A percentile compares a stretch with the other conserved stretches of the same genome.
phyloP scores from a whole-genome alignment of 108 stramenopile genomes.

The Cyclotella baltica region DNA sequence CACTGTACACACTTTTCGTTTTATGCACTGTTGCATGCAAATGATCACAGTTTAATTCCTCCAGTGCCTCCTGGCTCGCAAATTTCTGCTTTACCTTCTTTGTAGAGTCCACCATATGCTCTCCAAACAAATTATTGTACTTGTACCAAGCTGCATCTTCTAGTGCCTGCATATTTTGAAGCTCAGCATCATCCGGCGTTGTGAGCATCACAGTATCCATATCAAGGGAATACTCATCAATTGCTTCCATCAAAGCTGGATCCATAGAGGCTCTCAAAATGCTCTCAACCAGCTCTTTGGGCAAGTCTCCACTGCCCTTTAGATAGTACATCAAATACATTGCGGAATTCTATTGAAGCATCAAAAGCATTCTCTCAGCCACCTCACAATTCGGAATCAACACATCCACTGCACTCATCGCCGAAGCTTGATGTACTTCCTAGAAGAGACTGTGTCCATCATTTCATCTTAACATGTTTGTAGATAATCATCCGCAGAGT shows the following conservation, averaged over 20 bases:
- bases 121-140: neutral
- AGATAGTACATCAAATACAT: neutral
- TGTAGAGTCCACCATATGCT: neutral
- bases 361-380: slow-evolving; percentile 13
- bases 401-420: slow-evolving; percentile 13
- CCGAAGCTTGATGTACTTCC: slow-evolving; percentile 6
- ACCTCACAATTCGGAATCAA: neutral
- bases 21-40: neutral
- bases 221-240: neutral
- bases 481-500: neutral
- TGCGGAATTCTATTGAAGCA: neutral
- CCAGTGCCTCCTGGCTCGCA: neutral
- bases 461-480: neutral
- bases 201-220: neutral
- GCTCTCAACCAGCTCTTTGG: neutral
- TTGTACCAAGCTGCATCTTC: slow-evolving; percentile 19
- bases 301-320: neutral
- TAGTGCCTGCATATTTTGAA: neutral
- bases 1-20: neutral
- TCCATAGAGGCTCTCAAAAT: neutral
- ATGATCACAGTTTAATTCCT: neutral
- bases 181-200: neutral
- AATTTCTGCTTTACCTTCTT: slow-evolving; percentile 1
- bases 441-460: neutral
- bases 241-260: neutral